Base-by-base conservation (phyloP, 2,329 filamentous ascomycete genomes). In the Chaetomiaceae sp. region DNA sequence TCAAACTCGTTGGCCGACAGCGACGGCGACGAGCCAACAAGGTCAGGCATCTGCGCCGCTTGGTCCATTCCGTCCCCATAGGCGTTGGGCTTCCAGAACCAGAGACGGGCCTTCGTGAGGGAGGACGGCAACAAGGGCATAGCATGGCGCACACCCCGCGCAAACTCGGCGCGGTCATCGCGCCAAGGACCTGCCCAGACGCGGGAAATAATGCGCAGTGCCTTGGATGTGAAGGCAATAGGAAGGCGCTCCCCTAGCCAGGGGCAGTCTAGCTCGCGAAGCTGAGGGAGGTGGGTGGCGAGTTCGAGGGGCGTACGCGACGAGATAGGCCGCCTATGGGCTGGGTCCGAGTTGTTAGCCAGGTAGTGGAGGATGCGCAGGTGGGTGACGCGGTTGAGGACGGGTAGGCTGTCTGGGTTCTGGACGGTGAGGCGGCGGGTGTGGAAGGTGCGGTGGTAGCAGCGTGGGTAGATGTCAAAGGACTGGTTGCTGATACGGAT, bases 101-200 rank as follows among this genome's bases (percentile, higher is more conserved):
- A 44, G 10, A 44, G 43, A 23, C 43, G 43, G 14, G n/a, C 43
- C 43, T 37, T 44, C n/a, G 33, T 19, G 20, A 54, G 47, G 37
- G 46, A 40, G 41, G 30, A 19, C 25, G 51, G 47, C 35, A 54
- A 35, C 25, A 39, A 19, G 38, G 42, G 41, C 48, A 47, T 47
- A 21, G 23, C 34, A n/a, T 55, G 41, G 23, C 50, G 35, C 30
- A 60, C 51, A 30, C 54, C 54, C 7, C 44, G 51, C n/a, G 56
- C 59, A 27, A 64, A 60, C 49, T 62, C 60, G 43, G 59, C 55
- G 35, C 61, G 58, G 33, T 55, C 57, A 44, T 64, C 61, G 14
- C 62, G 55, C 48, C 58, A 56, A 8, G 61, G 59, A 12, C 61
- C 61, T 50, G 59, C 57, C 59, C 61, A 64, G 16, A 51, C 48